Evolutionary conservation across 208 protist species (phyloP).

Genomic region (Acanthamoeba lenticulata): DNA sequence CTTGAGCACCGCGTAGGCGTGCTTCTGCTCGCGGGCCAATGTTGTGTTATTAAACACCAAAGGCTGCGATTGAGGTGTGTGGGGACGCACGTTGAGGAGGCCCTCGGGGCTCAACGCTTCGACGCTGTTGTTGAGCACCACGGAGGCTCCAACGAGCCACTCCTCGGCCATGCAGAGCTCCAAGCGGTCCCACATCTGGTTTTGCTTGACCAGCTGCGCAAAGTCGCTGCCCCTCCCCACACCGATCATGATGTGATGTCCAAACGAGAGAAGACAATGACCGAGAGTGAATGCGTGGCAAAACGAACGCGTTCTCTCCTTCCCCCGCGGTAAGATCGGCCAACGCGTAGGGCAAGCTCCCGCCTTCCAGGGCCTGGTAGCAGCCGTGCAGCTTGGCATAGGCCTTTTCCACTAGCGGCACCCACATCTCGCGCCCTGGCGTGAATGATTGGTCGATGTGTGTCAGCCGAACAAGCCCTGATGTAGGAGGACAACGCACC

Average conservation of each 20-base stretch:
- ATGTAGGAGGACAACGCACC: not conserved
- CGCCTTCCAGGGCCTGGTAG: conserved; percentile 63
- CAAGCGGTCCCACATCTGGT: not conserved
- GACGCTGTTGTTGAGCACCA: not conserved
- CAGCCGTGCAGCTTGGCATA: conserved; percentile 76
- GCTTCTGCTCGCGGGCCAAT: no score
- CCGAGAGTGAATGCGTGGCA: not conserved
- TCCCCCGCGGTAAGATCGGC: conserved; percentile 67
- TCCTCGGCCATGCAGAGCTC: not conserved
- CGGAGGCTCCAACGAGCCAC: not conserved
- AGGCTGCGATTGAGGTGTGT: no score
- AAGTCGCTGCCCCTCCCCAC: not conserved
- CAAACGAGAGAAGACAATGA: not conserved
- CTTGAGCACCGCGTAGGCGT: no score
- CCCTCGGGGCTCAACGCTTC: not conserved
- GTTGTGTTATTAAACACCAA: no score
- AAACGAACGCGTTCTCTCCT: conserved; percentile 53
- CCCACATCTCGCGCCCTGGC: conserved; percentile 67
- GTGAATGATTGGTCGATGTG: not conserved
- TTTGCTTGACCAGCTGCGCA: not conserved
- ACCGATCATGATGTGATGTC: not conserved
- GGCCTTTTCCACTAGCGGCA: conserved; percentile 77
- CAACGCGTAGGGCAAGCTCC: conserved; percentile 7
- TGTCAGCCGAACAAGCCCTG: not conserved
- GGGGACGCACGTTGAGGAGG: not conserved